Evolutionary conservation across 148 eudicot genomes (phyloP).

Genomic region (Cornus suecica): DNA sequence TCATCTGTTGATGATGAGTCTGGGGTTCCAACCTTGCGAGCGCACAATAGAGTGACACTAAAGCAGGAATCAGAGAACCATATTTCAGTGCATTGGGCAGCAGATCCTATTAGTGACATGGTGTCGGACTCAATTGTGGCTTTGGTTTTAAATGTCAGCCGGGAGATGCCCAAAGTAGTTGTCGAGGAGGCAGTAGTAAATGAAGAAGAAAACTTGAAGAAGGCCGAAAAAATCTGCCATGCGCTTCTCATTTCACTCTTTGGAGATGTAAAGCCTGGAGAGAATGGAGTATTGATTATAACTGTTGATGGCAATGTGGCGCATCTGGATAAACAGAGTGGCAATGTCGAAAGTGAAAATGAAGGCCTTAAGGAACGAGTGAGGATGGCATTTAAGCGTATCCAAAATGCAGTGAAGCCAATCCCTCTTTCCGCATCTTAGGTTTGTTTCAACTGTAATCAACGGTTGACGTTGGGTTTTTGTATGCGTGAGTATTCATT

Average conservation of each 20-base stretch:
- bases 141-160: slow-evolving; percentile 66
- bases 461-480: background rate
- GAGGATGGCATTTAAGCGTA: slow-evolving; percentile 55
- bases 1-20: slow-evolving; percentile 63
- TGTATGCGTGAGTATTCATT: background rate
- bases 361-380: slow-evolving; percentile 84
- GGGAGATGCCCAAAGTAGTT: slow-evolving; percentile 87
- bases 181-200: slow-evolving; percentile 43
- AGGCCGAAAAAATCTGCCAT: slow-evolving; percentile 63
- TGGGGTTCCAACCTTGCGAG: slow-evolving; percentile 50
- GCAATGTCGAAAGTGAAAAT: slow-evolving; percentile 79
- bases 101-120: slow-evolving; percentile 93
- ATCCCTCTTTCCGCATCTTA: slow-evolving; percentile 57
- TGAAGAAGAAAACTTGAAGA: slow-evolving; percentile 65
- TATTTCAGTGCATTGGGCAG: slow-evolving; percentile 76
- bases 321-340: slow-evolving; percentile 63
- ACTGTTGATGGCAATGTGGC: slow-evolving; percentile 73
- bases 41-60: slow-evolving; percentile 69
- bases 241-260: slow-evolving; percentile 75
- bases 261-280: slow-evolving; percentile 79
- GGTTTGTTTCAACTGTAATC: background rate
- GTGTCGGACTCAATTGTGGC: slow-evolving; percentile 91
- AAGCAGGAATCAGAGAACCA: slow-evolving; percentile 84
- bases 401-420: slow-evolving; percentile 67
- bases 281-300: slow-evolving; percentile 65